Base-by-base conservation (phyloP, 1,284 basidiomycete species). In the Heterobasidion annosum region DNA sequence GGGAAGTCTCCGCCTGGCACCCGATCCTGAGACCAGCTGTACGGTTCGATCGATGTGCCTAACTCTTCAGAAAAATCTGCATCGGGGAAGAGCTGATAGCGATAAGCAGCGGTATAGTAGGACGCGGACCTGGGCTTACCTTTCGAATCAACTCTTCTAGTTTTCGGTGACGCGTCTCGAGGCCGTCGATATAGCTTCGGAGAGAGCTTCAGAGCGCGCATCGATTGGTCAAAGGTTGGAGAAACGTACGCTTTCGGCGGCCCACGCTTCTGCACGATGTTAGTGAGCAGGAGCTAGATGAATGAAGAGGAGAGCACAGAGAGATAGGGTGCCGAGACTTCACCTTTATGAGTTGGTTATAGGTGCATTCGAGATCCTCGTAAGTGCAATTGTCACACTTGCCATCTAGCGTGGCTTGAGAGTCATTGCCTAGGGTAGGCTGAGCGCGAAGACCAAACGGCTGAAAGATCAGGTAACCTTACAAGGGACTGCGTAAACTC, bases 81-180 rank as follows among this genome's bases (percentile, higher is more conserved):
- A 40, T 73, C 70, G 5, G 79, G 79, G 54, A 75, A 73, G 2
- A 81, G 69, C 77, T 81, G 45, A 47, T 16, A 12, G 45, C 9
- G 25, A 47, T 15, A 47, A 47, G 45, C 10, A 16, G 18, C 16
- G 4, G 18, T 15, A 47, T 47, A 16, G 10, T 10, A n/a, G 16
- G 18, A 47, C 10, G 25, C 45, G 18, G 12, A n/a, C 45, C n/a
- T 13, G 8, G 34, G 61, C 75, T 57, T 50, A 85, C 84, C 65
- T 75, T 73, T 52, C 73, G 73, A 12, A 88, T 67, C 9, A 90
- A 72, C n/a, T 72, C 76, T 63, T 92, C 88, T 71, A 91, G 77
- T 59, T 84, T 82, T 55, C 82, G 79, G 13, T 91, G 70, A 8
- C 88, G 75, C 57, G 75, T 82, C 65, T 92, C 88, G 8, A 92